Base-by-base conservation (phyloP, 176 grass and related monocot species). In the Aegilops speltoides region DNA sequence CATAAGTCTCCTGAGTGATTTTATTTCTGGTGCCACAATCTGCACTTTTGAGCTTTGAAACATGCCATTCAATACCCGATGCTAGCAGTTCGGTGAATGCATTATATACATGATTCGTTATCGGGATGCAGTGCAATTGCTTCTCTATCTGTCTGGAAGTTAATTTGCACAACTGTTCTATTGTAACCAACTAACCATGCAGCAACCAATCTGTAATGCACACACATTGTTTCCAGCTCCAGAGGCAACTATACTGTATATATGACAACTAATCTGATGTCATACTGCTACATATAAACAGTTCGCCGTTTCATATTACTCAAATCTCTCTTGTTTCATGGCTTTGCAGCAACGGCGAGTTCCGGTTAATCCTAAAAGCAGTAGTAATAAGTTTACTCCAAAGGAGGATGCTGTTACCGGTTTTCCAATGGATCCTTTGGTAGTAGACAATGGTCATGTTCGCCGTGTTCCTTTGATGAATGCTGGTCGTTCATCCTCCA, bases 401-500 rank as follows among this genome's bases (percentile, higher is more conserved):
- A 92, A 95, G 86, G 95, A 90, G 77, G 93, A 98, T 76, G 86
- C 15, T 82, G 76, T 87, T 45, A 85, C 97, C 48, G 83, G 92
- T 31, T 93, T 96, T 59, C 86, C 88, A 81, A 93, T 94, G 52
- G 89, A 96, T 90, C 94, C 80, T 75, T 68, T 79, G 2, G 90
- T 87, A 91, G 85, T n/a, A 14, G 92, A 96, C 76, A 94, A 93
- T 64, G 90, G 87, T 29, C 89, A 88, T 22, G 54, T 89, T 65
- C 92, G 91, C 41, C 90, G 85, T 52, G 80, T 83, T 79, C 85
- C 89, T 88, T 83, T 94, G 87, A 89, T 87, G 88, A 76, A 94
- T 78, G 82, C 90, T 86, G 94, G 90, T 16, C 94, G 89, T 88
- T 94, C 91, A 24, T 91, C 90, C 56, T 91, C 94, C 41, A 93